Evolutionary conservation across 2,329 filamentous ascomycete species (phyloP).

Genomic region (Ophiocordyceps robertsii): DNA sequence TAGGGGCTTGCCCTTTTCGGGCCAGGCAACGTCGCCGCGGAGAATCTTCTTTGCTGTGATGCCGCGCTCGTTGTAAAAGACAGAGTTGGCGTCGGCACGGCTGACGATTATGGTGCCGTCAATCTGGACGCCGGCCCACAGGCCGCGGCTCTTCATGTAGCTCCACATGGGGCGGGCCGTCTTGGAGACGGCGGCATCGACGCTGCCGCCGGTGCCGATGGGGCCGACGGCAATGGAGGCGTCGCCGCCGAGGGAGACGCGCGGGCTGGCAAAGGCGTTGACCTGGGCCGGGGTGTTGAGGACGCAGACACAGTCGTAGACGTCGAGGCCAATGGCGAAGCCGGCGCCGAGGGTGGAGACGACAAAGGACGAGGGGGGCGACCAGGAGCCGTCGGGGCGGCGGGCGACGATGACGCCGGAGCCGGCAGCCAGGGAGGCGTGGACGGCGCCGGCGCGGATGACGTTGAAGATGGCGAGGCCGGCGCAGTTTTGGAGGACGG

Average conservation of each 20-base stretch:
- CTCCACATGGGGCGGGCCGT: conserved; percentile 54
- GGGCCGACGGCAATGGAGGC: conserved; percentile 50
- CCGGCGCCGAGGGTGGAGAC: conserved; percentile 57
- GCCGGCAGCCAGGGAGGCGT: conserved; percentile 42
- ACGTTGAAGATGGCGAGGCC: conserved; percentile 52
- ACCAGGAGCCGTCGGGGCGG: conserved; percentile 49
- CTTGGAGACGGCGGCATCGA: conserved; percentile 24
- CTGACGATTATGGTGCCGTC: conserved; percentile 70
- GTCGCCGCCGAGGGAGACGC: conserved; percentile 56
- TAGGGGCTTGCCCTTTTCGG: conserved; percentile 21
- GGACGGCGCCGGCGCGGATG: conserved; percentile 43
- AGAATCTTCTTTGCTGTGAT: conserved; percentile 23
- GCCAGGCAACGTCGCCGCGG: conserved; percentile 24
- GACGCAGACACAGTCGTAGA: conserved; percentile 65
- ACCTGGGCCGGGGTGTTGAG: conserved; percentile 58
- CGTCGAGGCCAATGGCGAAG: conserved; percentile 59
- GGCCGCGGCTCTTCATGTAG: conserved; percentile 68
- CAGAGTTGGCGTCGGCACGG: conserved; percentile 63
- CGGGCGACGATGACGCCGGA: conserved; percentile 47
- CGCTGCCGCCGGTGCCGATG: conserved; percentile 47
- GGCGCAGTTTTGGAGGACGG: conserved; percentile 39
- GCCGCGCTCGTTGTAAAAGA: conserved; percentile 54
- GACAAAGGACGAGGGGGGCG: conserved; percentile 58
- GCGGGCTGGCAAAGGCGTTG: conserved; percentile 52
- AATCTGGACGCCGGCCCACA: conserved; percentile 69